Conservation (phyloP, 2,329 filamentous ascomycete genomes). For the Calonectria multiphialidica region DNA sequence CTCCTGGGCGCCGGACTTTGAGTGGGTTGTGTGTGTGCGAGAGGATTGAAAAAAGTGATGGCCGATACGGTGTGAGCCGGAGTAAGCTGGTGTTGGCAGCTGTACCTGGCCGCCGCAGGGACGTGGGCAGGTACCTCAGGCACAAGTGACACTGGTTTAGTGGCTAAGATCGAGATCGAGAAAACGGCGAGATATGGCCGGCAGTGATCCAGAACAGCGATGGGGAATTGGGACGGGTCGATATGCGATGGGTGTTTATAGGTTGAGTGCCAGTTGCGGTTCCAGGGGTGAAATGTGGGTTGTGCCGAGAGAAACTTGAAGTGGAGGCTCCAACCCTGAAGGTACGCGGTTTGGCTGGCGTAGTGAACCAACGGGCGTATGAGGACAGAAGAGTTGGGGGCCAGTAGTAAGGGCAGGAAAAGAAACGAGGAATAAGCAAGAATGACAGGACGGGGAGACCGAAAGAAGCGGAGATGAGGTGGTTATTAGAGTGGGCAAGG, state of each 20-base stretch:
- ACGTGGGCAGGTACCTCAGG: slow-evolving; percentile 16
- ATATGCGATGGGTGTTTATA: slow-evolving; percentile 27
- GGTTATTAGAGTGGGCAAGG: background rate
- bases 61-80: slow-evolving; percentile 15
- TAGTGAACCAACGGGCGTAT: slow-evolving; percentile 8
- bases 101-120: slow-evolving; percentile 8
- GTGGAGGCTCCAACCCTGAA: slow-evolving; percentile 23
- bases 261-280: slow-evolving; percentile 9
- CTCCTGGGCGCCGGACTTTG: background rate
- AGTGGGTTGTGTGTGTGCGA: slow-evolving; percentile 8
- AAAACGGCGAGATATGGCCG: background rate
- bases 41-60: slow-evolving; percentile 13
- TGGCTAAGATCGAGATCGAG: slow-evolving; percentile 11
- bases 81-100: slow-evolving; percentile 14
- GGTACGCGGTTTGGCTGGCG: slow-evolving; percentile 17
- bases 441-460: slow-evolving; percentile 4
- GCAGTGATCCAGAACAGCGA: slow-evolving; percentile 2
- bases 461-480: slow-evolving; percentile 3
- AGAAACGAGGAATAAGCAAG: slow-evolving; percentile 1
- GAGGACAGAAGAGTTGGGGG: slow-evolving; percentile 8
- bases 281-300: slow-evolving; percentile 21
- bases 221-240: background rate
- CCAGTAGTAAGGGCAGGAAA: background rate
- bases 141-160: background rate
- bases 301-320: slow-evolving; percentile 18